Evolutionary conservation across 345 rosid species (phyloP), one percentile per base, ranked within the genome.

Genomic region (Draba incana): DNA sequence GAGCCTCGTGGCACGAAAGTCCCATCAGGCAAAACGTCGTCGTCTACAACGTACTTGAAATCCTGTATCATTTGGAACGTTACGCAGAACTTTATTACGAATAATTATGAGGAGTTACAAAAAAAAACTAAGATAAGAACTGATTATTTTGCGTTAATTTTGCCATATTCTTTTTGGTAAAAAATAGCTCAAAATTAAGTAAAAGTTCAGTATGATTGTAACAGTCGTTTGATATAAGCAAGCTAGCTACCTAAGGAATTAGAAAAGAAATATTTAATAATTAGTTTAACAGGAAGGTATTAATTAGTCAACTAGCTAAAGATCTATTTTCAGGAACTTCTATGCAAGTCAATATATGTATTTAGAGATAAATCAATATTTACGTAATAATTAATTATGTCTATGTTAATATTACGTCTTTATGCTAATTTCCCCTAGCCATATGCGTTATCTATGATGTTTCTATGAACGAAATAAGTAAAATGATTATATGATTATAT

Each of bases 1-100:
- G 98, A 92, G 30, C 97, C 98, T 0, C 85, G 88, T 0, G 98
- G 98, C 6, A 92, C 87, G 35, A 55, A 75, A 0, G 97, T 86
- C 1, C 96, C 97, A 23, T 90, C 92, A 0, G 98, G 98, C 63
- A 92, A 55, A 57, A 90, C 71, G 61, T 92, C 97, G 31, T 92
- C 90, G 4, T 83, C 68, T 1, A 86, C 67, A 3, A 90, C 97
- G 56, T 86, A 84, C 74, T 92, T 92, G 84, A 85, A 86, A 49
- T 90, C 96, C 78, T 75, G 64, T 35, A 4, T 62, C 33, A 62
- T 74, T 66, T 66, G 56, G 49, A 60, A 47, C 23, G 52, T 64
- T 57, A 55, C 64, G 10, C 13, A 39, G 2, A 28, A 55, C 57
- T 41, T 72, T 30, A 72, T 41, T 50, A 66, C 50, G 42, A 57